Conservation (phyloP, 768 basidiomycete genomes). For the Rhodotorula toruloides region DNA sequence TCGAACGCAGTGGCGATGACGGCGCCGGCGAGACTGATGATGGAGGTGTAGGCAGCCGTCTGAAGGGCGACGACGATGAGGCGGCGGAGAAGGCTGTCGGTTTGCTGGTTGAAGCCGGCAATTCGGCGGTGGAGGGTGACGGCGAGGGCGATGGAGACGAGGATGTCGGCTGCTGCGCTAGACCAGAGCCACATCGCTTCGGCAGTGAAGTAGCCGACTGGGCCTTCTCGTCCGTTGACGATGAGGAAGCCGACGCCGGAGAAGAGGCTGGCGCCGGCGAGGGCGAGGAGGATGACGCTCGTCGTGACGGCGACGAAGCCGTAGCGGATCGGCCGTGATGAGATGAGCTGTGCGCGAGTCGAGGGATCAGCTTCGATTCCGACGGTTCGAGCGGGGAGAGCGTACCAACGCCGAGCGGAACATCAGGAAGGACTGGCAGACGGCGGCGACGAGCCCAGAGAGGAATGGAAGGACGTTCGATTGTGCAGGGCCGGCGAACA, state of each 20-base stretch:
- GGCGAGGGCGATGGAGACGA: slow-evolving; percentile 21
- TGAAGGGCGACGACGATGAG: slow-evolving; percentile 11
- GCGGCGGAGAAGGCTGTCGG: slow-evolving; percentile 10
- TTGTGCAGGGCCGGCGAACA: slow-evolving; percentile 8
- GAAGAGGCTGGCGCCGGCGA: slow-evolving; percentile 10
- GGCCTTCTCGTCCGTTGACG: rapidly evolving
- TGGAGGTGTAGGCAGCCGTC: slow-evolving; percentile 16
- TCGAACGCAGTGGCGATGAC: neutral
- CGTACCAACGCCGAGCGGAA: neutral
- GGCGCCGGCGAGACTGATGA: slow-evolving; percentile 9
- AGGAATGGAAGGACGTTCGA: slow-evolving; percentile 2
- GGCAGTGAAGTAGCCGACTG: neutral
- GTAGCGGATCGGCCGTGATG: neutral
- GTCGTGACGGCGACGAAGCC: neutral
- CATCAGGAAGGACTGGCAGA: slow-evolving; percentile 9
- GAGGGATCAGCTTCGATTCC: neutral
- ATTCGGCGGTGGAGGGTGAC: slow-evolving; percentile 13
- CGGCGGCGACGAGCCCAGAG: neutral
- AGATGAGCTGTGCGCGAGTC: neutral
- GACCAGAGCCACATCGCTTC: slow-evolving; percentile 26
- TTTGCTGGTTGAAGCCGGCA: slow-evolving; percentile 11
- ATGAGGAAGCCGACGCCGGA: neutral
- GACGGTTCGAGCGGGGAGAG: no score
- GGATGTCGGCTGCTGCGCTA: slow-evolving; percentile 6
- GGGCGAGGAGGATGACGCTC: neutral